Evolutionary conservation across 2,329 filamentous ascomycete genomes (phyloP).

Genomic region (Diaporthe nobilis): DNA sequence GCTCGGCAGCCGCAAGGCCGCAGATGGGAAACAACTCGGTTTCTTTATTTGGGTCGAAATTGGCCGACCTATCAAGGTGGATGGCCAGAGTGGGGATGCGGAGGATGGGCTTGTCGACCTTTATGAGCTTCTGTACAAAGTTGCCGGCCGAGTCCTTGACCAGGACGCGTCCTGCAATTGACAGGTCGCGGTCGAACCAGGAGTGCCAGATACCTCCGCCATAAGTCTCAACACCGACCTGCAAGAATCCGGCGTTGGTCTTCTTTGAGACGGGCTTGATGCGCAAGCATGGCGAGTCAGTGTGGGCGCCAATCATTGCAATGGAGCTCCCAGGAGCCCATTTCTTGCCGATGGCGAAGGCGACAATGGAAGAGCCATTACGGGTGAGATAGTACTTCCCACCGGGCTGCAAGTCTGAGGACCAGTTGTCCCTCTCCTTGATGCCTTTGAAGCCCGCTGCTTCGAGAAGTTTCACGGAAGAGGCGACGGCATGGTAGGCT

Average conservation of each 20-base stretch:
- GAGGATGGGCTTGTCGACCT: constrained; percentile 90
- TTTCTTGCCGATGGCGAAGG: constrained; percentile 90
- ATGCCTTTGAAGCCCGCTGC: constrained; percentile 90
- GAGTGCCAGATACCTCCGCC: constrained; percentile 98
- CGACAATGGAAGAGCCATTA: constrained; percentile 92
- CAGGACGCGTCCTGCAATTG: constrained; percentile 90
- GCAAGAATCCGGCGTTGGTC: constrained; percentile 86
- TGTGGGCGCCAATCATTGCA: constrained; percentile 95
- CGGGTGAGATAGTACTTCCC: constrained; percentile 97
- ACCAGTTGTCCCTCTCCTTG: constrained; percentile 92
- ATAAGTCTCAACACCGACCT: constrained; percentile 97
- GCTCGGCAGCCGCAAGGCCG: constrained; percentile 87
- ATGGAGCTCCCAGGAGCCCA: constrained; percentile 95
- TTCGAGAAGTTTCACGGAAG: constrained; percentile 81
- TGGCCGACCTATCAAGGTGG: constrained; percentile 88
- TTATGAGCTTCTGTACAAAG: constrained; percentile 87
- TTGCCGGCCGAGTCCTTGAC: constrained; percentile 80
- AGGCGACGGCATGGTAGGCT: constrained; percentile 96
- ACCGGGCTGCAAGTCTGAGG: constrained; percentile 81
- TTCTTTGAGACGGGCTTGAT: constrained; percentile 97
- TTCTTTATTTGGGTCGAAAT: constrained; percentile 97
- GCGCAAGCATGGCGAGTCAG: constrained; percentile 91
- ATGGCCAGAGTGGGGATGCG: constrained; percentile 95
- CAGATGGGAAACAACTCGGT: constrained; percentile 94
- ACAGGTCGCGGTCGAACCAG: constrained; percentile 96